Percentiles rank a stretch among this genome's conserved stretches.
Evolutionary conservation across 208 protist species (phyloP).

Genomic region (Leishmania amazonensis): DNA sequence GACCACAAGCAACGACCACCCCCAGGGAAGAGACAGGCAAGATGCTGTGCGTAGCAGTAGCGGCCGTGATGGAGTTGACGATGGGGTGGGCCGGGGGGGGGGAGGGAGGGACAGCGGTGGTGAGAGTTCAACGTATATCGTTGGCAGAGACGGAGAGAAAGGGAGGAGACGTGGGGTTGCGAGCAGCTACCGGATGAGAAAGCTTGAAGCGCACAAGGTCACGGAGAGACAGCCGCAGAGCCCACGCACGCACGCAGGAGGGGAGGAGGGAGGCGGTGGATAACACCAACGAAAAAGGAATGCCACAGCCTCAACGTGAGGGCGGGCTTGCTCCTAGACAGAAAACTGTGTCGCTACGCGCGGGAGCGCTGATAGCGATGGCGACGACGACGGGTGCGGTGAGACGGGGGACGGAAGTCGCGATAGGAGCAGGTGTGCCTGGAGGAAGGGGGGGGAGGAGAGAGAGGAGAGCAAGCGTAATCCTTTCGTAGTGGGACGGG

Average conservation of each 20-base stretch:
- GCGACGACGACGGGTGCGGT: not conserved
- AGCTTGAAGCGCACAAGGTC: not conserved
- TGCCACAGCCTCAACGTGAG: not conserved
- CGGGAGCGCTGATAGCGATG: not conserved
- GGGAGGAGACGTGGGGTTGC: not conserved
- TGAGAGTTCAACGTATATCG: not conserved
- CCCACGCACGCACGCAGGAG: too few species aligned
- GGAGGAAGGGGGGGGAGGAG: not conserved
- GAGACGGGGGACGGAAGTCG: not conserved
- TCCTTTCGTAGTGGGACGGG: not conserved
- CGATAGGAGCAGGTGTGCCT: not conserved
- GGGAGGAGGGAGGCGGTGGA: not conserved
- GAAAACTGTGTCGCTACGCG: not conserved
- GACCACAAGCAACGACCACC: not conserved
- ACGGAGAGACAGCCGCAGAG: not conserved
- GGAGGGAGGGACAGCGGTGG: too few species aligned
- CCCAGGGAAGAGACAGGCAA: not conserved
- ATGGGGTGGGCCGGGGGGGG: not conserved
- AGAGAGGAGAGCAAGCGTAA: not conserved
- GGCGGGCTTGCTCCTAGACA: not conserved
- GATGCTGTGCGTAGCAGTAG: not conserved
- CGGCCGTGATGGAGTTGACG: too few species aligned
- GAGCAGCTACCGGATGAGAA: not conserved
- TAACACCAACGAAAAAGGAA: not conserved
- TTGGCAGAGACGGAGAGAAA: not conserved